These are phyloP conservation scores for Ganoderma sinense DNA, from an alignment of 1,284 basidiomycete species.

Conservation along the genomic window DNA sequence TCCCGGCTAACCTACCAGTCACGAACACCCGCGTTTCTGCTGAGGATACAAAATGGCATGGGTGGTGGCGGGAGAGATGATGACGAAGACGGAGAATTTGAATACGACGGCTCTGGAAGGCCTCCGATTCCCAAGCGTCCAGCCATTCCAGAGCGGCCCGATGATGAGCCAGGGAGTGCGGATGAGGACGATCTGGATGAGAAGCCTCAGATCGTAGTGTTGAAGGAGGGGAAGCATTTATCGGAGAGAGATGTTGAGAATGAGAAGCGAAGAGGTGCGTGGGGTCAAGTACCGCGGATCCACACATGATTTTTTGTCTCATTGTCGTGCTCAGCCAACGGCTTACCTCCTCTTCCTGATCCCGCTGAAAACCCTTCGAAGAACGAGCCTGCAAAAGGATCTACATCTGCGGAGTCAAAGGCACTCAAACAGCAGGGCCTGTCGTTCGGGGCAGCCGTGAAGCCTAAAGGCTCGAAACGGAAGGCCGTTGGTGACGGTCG, in stretches of 20 bases:
- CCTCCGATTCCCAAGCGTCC: slow-evolving; percentile 79
- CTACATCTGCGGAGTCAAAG: slow-evolving; percentile 21
- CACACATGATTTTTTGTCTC: background rate
- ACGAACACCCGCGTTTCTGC: slow-evolving; percentile 39
- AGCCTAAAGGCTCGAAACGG: slow-evolving; percentile 47
- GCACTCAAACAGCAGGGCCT: slow-evolving; percentile 35
- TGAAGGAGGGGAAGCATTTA: slow-evolving; percentile 86
- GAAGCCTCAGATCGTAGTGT: slow-evolving; percentile 84
- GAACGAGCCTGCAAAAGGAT: slow-evolving; percentile 17
- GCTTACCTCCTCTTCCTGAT: slow-evolving; percentile 54
- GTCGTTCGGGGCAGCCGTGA: slow-evolving; percentile 45
- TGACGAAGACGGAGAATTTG: slow-evolving; percentile 42
- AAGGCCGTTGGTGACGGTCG: slow-evolving; percentile 47
- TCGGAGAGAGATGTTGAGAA: slow-evolving; percentile 79
- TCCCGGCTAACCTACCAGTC: slow-evolving; percentile 39
- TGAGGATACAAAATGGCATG: slow-evolving; percentile 35
- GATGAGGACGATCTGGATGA: slow-evolving; percentile 83
- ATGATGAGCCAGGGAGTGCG: slow-evolving; percentile 75
- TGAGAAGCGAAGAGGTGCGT: slow-evolving; percentile 75
- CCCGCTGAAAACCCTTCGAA: slow-evolving; percentile 25
- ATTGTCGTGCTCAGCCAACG: slow-evolving; percentile 51
- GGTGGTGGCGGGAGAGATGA: slow-evolving; percentile 31
- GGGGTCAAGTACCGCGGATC: background rate
- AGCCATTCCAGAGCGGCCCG: slow-evolving; percentile 73
- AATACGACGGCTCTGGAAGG: slow-evolving; percentile 68